Evolutionary conservation across 345 rosid species (phyloP).

Genomic region (Cardamine chenopodiifolia): DNA sequence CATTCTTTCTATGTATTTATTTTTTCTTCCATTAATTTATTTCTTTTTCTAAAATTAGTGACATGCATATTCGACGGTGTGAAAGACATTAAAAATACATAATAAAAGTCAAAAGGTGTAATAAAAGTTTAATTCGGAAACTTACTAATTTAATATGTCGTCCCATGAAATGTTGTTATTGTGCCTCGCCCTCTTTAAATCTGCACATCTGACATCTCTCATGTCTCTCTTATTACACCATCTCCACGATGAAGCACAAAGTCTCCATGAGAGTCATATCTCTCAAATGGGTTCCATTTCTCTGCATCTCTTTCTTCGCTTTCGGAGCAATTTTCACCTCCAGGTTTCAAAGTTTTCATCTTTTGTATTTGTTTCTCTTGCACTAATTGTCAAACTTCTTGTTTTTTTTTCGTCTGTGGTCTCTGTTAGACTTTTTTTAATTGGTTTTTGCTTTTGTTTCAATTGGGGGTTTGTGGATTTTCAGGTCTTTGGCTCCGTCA

Average conservation of each 20-base stretch:
- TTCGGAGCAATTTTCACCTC: constrained; percentile 74
- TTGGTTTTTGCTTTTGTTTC: constrained; percentile 14
- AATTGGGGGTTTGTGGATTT: constrained; percentile 6
- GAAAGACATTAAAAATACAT: constrained; percentile 4
- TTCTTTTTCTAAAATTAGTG: not conserved
- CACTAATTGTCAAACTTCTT: not conserved
- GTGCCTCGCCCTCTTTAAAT: constrained; percentile 1
- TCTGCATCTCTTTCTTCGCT: constrained; percentile 72
- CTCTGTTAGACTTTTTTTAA: constrained; percentile 2
- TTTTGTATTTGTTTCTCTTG: not conserved
- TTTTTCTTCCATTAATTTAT: too few relatives aligned
- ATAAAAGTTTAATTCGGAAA: constrained; percentile 6
- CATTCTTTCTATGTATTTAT: not conserved
- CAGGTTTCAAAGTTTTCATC: constrained; percentile 48
- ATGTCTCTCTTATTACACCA: constrained; percentile 4
- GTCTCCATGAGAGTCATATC: constrained; percentile 50
- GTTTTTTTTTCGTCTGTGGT: not conserved
- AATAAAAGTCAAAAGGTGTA: constrained; percentile 12
- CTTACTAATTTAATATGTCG: constrained; percentile 3
- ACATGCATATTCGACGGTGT: constrained; percentile 13
- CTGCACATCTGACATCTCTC: constrained; percentile 15
- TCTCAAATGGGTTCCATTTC: constrained; percentile 71
- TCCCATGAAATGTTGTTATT: constrained; percentile 10
- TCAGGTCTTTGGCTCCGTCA: constrained; percentile 59
- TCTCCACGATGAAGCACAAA: constrained; percentile 64